Conservation (phyloP, 2,329 filamentous ascomycete genomes). For the Xylaria digitata region DNA sequence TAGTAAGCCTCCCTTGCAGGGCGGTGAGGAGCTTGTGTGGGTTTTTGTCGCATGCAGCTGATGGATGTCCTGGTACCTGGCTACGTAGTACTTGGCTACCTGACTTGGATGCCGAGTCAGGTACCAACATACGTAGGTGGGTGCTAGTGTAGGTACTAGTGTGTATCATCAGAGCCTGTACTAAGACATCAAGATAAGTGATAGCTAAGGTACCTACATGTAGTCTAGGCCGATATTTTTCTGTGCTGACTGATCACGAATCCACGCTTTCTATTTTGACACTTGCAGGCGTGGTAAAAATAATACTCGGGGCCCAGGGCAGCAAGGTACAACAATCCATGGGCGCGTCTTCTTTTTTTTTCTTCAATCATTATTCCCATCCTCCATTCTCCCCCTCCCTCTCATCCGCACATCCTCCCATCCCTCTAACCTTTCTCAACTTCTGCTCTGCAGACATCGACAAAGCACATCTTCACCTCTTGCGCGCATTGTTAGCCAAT, state of each 20-base stretch:
- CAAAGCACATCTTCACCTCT: slow-evolving; percentile 9
- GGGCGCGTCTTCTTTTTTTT: slow-evolving; percentile 22
- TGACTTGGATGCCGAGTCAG: no score
- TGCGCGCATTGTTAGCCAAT: neutral
- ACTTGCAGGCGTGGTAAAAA: neutral
- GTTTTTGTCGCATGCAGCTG: slow-evolving; percentile 21
- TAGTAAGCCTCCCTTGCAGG: neutral
- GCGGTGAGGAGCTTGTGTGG: slow-evolving; percentile 29
- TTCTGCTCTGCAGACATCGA: slow-evolving; percentile 25
- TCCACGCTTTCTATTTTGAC: no score
- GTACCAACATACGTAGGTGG: no score
- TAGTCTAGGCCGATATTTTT: neutral
- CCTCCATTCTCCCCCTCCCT: neutral
- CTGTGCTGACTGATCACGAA: no score
- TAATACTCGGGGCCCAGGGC: neutral
- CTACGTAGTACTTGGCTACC: no score
- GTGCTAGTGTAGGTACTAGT: no score
- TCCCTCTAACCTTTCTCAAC: neutral
- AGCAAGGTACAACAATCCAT: neutral
- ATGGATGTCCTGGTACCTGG: neutral
- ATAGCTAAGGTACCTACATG: neutral
- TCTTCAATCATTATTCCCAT: neutral
- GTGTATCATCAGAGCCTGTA: no score
- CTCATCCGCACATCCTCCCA: neutral
- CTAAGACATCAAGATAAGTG: no score